phyloP scores from a whole-genome alignment of 768 basidiomycete genomes.

The Mycena capillaripes region DNA sequence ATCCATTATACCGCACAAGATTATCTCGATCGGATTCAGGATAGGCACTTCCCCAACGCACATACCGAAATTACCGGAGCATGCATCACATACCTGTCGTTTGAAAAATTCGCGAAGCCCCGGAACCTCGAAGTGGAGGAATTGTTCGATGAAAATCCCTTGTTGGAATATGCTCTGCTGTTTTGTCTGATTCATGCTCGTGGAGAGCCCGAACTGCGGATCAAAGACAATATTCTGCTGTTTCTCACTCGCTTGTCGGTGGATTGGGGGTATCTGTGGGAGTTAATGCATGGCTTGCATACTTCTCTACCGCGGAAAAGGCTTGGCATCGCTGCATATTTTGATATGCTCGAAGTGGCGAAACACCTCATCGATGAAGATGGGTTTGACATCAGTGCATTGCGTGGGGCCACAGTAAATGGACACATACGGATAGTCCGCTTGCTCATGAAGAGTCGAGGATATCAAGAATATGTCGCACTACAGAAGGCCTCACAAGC shows the following conservation, averaged over 20 bases:
- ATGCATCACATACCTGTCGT: conserved; percentile 11
- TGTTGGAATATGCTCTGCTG: conserved; percentile 3
- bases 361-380: background rate
- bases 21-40: conserved; percentile 1
- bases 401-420: background rate
- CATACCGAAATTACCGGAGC: background rate
- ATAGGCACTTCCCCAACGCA: background rate
- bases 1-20: conserved; percentile 17
- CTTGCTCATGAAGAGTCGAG: background rate
- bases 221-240: background rate
- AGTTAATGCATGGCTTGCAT: background rate
- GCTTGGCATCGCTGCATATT: background rate
- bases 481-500: too few relatives aligned
- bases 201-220: background rate
- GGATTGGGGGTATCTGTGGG: background rate
- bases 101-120: background rate
- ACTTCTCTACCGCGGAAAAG: background rate
- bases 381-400: background rate
- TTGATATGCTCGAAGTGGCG: conserved; percentile 1
- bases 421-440: background rate
- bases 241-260: background rate
- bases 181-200: conserved; percentile 5
- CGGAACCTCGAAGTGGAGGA: background rate
- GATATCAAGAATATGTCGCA: too few relatives aligned
- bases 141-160: background rate